These are phyloP conservation scores for Porogramme epimiltina DNA, from an alignment of 1,284 basidiomycete genomes.

Conservation along the genomic window DNA sequence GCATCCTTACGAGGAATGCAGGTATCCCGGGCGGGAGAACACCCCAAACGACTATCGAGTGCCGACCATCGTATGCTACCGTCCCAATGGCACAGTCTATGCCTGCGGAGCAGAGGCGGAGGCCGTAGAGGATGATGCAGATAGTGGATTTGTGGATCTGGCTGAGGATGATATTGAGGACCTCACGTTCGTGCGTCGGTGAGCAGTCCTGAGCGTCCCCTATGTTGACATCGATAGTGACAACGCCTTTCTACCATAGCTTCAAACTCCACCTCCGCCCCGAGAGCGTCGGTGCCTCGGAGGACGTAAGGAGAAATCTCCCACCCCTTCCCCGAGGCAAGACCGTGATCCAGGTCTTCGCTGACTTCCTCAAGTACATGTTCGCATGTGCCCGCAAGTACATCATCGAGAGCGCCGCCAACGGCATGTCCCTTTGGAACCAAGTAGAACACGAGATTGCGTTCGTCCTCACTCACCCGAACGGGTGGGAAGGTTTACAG, in stretches of 20 bases:
- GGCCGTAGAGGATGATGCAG: slow-evolving; percentile 34
- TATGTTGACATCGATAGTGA: neutral
- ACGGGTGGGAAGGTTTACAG: slow-evolving; percentile 47
- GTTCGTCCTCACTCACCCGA: slow-evolving; percentile 44
- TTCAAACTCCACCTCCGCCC: slow-evolving; percentile 61
- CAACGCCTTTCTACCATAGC: slow-evolving; percentile 34
- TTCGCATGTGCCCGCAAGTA: slow-evolving; percentile 44
- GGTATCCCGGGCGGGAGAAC: slow-evolving; percentile 44
- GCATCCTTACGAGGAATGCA: slow-evolving; percentile 12
- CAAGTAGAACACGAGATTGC: slow-evolving; percentile 36
- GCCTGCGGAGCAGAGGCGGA: slow-evolving; percentile 41
- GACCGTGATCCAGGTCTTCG: slow-evolving; percentile 46
- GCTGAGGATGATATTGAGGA: slow-evolving; percentile 40
- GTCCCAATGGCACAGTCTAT: slow-evolving; percentile 24
- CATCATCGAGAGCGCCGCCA: slow-evolving; percentile 49
- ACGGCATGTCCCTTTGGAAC: slow-evolving; percentile 40
- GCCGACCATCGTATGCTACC: slow-evolving; percentile 57
- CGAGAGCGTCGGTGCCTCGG: slow-evolving; percentile 26
- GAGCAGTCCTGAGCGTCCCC: too few species aligned
- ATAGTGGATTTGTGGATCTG: slow-evolving; percentile 49
- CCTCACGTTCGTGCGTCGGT: slow-evolving; percentile 55
- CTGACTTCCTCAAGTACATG: slow-evolving; percentile 56
- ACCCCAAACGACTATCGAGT: slow-evolving; percentile 35
- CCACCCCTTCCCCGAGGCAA: slow-evolving; percentile 41
- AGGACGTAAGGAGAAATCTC: slow-evolving; percentile 6